Evolutionary conservation across 768 basidiomycete species (phyloP), one percentile per base, ranked within the genome.

Genomic region (Cubamyces lactineus): DNA sequence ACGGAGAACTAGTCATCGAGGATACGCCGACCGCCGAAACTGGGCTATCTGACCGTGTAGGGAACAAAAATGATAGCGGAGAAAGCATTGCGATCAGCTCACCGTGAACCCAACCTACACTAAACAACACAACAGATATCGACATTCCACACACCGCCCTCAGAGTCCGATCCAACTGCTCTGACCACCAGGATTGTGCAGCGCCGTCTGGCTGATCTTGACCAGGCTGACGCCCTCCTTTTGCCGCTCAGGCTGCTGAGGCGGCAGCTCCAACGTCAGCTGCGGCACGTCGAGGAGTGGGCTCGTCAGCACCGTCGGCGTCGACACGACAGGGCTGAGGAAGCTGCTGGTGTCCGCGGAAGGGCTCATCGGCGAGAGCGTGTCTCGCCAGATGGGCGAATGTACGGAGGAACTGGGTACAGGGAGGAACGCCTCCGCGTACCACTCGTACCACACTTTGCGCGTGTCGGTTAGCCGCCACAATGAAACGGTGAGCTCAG

Each of bases 391-490:
- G 46, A 73, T 69, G 11, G 78, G 74, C 62, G 71, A 73, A 38
- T 72, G 72, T 16, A 73, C 61, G 5, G 73, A 70, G 39, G 73
- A 74, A 38, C 65, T 61, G 24, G 83, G 79, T 17, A 88, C 78
- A 5, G 91, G 85, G 54, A 98, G 78, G 78, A 92, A 98, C 17
- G 94, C 88, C 70, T 98, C 96, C 0, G 94, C 95, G 70, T 91
- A 88, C 97, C 97, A 99, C 75, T 98, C 97, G 75, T 98, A 98
- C 97, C 97, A 99, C 15, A 99, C 92, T 67, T 91, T 89, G 17
- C 86, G 85, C 58, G 88, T 84, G 74, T 91, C 92, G 2, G 94
- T 96, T 64, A 97, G 76, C 24, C 97, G 87, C 96, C 97, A 99
- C 26, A 99, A 85, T 23, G 91, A 91, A 4, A 98, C 92, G 62